Base-by-base conservation (phyloP, 345 rosid genomes). In the Arabidopsis arenosa region DNA sequence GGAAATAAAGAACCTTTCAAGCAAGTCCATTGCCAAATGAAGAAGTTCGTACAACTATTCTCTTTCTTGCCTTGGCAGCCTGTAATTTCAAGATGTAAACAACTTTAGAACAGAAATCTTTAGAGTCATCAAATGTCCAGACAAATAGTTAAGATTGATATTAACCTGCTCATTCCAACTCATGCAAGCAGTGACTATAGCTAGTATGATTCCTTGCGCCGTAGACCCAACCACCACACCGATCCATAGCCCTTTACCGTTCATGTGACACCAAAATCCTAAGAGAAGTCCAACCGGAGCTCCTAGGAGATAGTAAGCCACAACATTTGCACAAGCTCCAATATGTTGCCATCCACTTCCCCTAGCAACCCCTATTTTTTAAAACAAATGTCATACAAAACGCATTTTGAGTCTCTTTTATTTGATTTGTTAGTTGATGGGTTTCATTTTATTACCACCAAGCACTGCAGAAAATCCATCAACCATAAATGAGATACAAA, bases 341-440 rank as follows among this genome's bases (percentile, higher is more conserved):
- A 76, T 65, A 36, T 83, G 56, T 65, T 85, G 86, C 88, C 86
- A 83, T 26, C 86, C 88, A 79, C 86, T 79, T 37, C 86, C 88
- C 36, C 86, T 76, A 32, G 86, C 82, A 59, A 83, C 82, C 6
- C 87, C 87, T 81, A 9, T 69, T 55, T 56, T 6, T 11, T 6
- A 66, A 17, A 49, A 9, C 21, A 18, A 18, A 18, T 18, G 11
- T 18, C 12, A 66, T 43, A 18, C 14, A 26, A 35, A 32, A 66
- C 72, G 57, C 7, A 18, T 6, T 40, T 14, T 9, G 54, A 66
- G 41, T 15, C n/a, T 64, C 3, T 8, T 12, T 13, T 9, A 1
- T 49, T 28, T 28, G 9, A 18, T 49, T 21, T 39, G 6, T 2
- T 37, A 18, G 44, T 58, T 39, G 41, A 47, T 36, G 32, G 12